Evolutionary conservation across 805 yeast genomes (phyloP), one percentile per base, ranked within the genome.

Genomic region (Zygoascus biomembranicola): DNA sequence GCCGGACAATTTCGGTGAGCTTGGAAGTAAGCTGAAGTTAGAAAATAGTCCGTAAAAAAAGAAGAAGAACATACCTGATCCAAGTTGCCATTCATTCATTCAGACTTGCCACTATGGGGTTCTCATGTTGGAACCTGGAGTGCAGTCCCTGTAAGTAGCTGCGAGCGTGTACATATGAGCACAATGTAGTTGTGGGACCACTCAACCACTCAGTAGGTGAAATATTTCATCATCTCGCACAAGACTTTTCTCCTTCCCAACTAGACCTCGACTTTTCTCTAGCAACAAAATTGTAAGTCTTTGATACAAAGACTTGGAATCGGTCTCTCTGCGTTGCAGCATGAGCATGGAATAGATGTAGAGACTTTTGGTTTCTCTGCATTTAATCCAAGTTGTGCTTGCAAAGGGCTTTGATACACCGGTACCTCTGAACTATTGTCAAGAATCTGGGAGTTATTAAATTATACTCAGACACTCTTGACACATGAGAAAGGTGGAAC

Each of bases 351-450:
- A n/a, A 31, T 32, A 48, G 23, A 16, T 10, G 8, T 47, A 48
- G 2, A 26, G 31, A 13, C 28, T 23, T 23, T 23, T 39, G 2
- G 23, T 8, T 13, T 28, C 18, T 18, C 20, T 42, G 32, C 28
- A n/a, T 50, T 19, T 37, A 49, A 13, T 32, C 52, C 53, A 41
- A 50, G 43, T 28, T 26, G 10, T 47, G 20, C 31, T 13, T 51
- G 53, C 51, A 57, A 55, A 53, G 49, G 42, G 58, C 62, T 52
- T 51, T 59, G 62, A 59, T 50, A 59, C 62, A 59, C 59, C 61
- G 62, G 44, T 55, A 31, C 35, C 55, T 41, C n/a, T 18, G 32
- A 28, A 14, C 31, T 31, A 11, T 4, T 44, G 14, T 26, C 32
- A 28, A 28, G 47, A 44, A 28, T 28, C 35, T 10, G 32, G 13